Base-by-base conservation (phyloP, 2,329 filamentous ascomycete species). In the Karstenula rhodostoma region DNA sequence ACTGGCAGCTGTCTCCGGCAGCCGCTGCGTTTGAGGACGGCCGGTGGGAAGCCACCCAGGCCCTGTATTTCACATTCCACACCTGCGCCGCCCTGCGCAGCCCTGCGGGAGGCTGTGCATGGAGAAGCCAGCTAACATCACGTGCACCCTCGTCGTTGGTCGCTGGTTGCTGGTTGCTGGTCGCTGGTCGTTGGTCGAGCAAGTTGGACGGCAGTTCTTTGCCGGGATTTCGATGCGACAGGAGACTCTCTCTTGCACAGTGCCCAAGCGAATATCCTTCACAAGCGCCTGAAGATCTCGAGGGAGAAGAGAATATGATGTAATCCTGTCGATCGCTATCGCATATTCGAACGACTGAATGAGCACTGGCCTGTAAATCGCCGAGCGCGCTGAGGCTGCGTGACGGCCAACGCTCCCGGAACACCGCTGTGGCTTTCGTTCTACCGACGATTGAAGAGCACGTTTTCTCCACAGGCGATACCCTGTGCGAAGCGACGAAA, bases 271-370 rank as follows among this genome's bases (percentile, higher is more conserved):
- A 7, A 5, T 46, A 22, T 25, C n/a, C 10, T 43, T 52, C 49
- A 22, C 47, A 50, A 46, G 42, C 25, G 23, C 32, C 8, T 32
- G 42, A 53, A 55, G 22, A 56, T 61, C 51, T 49, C 29, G 42
- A 42, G 46, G 44, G 46, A 35, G 58, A 43, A 40, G 29, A 42
- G 53, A 57, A 48, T 44, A 58, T 69, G 66, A 71, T 70, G 71
- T 56, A 66, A 71, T 67, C 63, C 64, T 67, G 68, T 66, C 58
- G 65, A 71, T 73, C 68, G 22, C 46, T 33, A 57, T 58, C 59
- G 62, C 63, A 61, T 56, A 63, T 61, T 54, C 49, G 56, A 61
- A 52, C 57, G 58, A 61, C 48, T 61, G 46, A 56, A 54, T 55
- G 44, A 43, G 55, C 46, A 37, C 33, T 17, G 25, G 25, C 33